Evolutionary conservation across 2,329 filamentous ascomycete species (phyloP), one percentile per base, ranked within the genome.

Genomic region (Beauveria varroae): DNA sequence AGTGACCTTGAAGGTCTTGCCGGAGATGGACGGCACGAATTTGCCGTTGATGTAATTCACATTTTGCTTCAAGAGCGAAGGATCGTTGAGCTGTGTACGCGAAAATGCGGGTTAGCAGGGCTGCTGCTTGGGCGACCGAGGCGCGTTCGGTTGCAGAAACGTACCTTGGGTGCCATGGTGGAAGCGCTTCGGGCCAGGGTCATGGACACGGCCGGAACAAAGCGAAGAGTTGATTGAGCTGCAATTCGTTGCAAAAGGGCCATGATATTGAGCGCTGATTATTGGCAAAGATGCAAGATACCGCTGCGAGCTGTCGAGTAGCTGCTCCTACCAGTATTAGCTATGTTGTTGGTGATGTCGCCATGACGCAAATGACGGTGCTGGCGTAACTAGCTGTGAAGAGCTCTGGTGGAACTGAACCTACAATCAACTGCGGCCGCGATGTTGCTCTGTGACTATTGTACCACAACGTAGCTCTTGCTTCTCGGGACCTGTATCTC

Each of bases 1-100:
- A 65, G 84, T 81, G 63, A 97, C 90, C 72, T 95, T 87, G 74
- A 98, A 99, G 51, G 91, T 96, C 82, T 96, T 87, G 71, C 91
- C 91, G 1, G 91, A 96, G 70, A 86, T 85, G 67, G 93, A 90
- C 68, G 83, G 82, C 64, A 96, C 84, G 90, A 93, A 99, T 82
- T 96, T 84, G 70, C 95, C 95, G 73, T 99, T 93, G 70, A 98
- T 87, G 72, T 93, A 97, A 69, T 86, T 85, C 63, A 85, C 83
- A 72, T 93, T 84, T 67, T 88, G 85, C 79, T 96, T 97, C 69
- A 98, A 84, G 63, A 99, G 83, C 26, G 88, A 90, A 41, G 85
- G 84, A 68, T 93, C 90, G 70, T 86, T 90, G 69, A 93, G 84
- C 87, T 92, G 56, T 6, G 22, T 12, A 24, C 6, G 28, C 62